Conservation (phyloP, 148 eudicot genomes). For the Limonium bicolor region DNA sequence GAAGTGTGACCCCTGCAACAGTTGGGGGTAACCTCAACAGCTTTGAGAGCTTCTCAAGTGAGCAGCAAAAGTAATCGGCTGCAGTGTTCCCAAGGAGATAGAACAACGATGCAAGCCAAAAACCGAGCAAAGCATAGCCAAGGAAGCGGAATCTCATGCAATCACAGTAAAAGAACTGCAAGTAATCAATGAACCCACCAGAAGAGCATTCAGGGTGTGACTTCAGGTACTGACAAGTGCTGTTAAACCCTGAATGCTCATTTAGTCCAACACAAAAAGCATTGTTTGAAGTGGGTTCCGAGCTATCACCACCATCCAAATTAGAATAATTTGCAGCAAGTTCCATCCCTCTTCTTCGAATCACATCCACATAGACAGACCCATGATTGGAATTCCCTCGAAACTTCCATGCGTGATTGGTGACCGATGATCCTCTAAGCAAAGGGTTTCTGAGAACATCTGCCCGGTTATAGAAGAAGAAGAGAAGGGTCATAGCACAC, state of each 20-base stretch:
- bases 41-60: constrained; percentile 67
- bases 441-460: constrained; percentile 29
- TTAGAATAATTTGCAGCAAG: constrained; percentile 19
- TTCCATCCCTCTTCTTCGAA: constrained; percentile 34
- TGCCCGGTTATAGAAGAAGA: constrained; percentile 40
- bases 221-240: constrained; percentile 64
- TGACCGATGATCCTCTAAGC: constrained; percentile 13
- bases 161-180: constrained; percentile 65
- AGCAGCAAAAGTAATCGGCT: constrained; percentile 91
- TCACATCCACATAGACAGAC: constrained; percentile 6
- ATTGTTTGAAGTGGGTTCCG: constrained; percentile 16
- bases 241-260: constrained; percentile 32
- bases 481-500: constrained; percentile 33
- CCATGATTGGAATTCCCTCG: constrained; percentile 14
- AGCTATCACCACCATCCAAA: constrained; percentile 10
- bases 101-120: constrained; percentile 82
- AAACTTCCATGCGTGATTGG: constrained; percentile 10
- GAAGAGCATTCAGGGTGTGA: constrained; percentile 60
- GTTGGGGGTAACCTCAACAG: constrained; percentile 74
- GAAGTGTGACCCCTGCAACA: constrained; percentile 86
- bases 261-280: constrained; percentile 38
- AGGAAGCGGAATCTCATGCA: constrained; percentile 32
- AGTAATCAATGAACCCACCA: constrained; percentile 58
- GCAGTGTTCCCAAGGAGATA: constrained; percentile 92
- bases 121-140: constrained; percentile 39